These are phyloP conservation scores for Jamesozyma rosinii DNA, from an alignment of 805 yeast species.

Conservation along the genomic window DNA sequence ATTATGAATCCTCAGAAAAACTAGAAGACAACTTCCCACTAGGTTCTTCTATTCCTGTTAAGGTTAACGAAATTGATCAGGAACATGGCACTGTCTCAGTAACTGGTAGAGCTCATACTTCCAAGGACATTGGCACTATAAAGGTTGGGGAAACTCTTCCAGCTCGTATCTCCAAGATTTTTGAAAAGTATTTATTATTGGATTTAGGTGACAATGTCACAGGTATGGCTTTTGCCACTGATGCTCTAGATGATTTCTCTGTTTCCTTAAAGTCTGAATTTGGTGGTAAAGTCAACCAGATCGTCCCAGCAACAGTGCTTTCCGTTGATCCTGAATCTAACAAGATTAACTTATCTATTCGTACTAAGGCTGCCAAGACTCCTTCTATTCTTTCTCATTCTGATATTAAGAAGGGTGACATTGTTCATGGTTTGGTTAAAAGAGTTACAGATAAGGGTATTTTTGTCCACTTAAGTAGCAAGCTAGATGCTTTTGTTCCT, in stretches of 20 bases:
- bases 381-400: slow-evolving; percentile 38
- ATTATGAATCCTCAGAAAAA: slow-evolving; percentile 36
- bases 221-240: slow-evolving; percentile 57
- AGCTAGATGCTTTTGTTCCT: slow-evolving; percentile 68
- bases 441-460: slow-evolving; percentile 67
- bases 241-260: slow-evolving; percentile 63
- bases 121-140: slow-evolving; percentile 39
- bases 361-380: slow-evolving; percentile 44
- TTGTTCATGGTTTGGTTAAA: slow-evolving; percentile 75
- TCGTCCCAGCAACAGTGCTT: slow-evolving; percentile 48
- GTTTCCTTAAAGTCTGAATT: slow-evolving; percentile 42
- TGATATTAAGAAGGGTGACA: slow-evolving; percentile 58
- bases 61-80: slow-evolving; percentile 44
- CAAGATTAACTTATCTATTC: slow-evolving; percentile 54
- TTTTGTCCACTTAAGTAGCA: slow-evolving; percentile 65
- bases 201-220: slow-evolving; percentile 55
- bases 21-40: slow-evolving; percentile 54
- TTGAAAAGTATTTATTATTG: slow-evolving; percentile 53
- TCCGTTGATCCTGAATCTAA: slow-evolving; percentile 33
- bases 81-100: slow-evolving; percentile 44
- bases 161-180: slow-evolving; percentile 51
- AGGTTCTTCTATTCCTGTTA: slow-evolving; percentile 59
- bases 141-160: slow-evolving; percentile 48
- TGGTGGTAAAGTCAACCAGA: slow-evolving; percentile 37
- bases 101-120: slow-evolving; percentile 39